These are phyloP conservation scores for Nicotiana noctiflora DNA, from an alignment of 257 asterid species.

Conservation along the genomic window DNA sequence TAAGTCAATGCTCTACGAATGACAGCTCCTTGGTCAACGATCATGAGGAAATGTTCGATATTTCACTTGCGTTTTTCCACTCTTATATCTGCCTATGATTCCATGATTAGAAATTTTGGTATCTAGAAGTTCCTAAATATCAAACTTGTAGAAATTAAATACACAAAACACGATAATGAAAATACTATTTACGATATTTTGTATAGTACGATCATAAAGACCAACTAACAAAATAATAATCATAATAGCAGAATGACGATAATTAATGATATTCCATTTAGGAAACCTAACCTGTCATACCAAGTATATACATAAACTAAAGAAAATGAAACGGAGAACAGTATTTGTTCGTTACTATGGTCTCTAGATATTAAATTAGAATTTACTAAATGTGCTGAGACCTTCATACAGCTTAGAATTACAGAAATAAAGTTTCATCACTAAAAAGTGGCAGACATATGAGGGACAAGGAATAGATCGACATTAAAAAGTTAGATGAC, in stretches of 20 bases:
- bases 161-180: background rate
- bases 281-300: background rate
- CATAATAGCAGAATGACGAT: background rate
- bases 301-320: background rate
- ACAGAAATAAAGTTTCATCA: background rate
- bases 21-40: background rate
- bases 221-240: background rate
- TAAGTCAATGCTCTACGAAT: background rate
- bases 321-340: background rate
- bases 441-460: conserved; percentile 5
- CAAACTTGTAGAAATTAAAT: background rate
- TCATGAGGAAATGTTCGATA: background rate
- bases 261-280: background rate
- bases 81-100: background rate
- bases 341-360: background rate
- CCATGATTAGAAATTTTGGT: background rate
- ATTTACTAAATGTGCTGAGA: background rate
- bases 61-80: background rate
- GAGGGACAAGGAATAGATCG: background rate
- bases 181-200: background rate
- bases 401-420: background rate
- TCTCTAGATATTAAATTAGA: background rate
- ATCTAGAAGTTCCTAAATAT: background rate
- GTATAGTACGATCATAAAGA: background rate
- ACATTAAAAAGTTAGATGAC: background rate